These are phyloP conservation scores for Datisca glomerata DNA, from an alignment of 306 rosid species.

Conservation along the genomic window DNA sequence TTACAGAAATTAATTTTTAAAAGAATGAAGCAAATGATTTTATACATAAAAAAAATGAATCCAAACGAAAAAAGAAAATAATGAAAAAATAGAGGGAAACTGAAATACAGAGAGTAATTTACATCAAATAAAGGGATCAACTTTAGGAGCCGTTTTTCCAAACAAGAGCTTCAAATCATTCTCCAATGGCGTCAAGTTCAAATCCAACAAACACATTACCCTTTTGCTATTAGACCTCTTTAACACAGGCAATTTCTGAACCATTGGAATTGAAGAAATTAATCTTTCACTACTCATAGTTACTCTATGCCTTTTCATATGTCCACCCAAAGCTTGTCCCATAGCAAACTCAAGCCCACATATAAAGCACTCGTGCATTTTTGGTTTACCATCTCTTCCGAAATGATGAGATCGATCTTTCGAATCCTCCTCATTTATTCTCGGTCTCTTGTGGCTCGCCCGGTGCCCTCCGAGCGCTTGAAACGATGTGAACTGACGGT, in stretches of 20 bases:
- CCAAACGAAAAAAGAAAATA: no score
- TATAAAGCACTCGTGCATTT: slow-evolving; percentile 46
- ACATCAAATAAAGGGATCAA: slow-evolving; percentile 24
- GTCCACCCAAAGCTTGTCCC: slow-evolving; percentile 92
- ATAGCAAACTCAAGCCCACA: slow-evolving; percentile 56
- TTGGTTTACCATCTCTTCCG: slow-evolving; percentile 13
- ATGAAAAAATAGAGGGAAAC: no score
- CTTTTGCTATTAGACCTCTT: slow-evolving; percentile 42
- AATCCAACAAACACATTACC: slow-evolving; percentile 45
- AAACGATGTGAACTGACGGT: slow-evolving; percentile 57
- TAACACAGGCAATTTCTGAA: slow-evolving; percentile 29
- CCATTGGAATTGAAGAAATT: slow-evolving; percentile 15
- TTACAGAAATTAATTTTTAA: no score
- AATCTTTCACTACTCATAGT: slow-evolving; percentile 6
- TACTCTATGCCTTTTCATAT: slow-evolving; percentile 65
- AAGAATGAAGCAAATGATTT: no score
- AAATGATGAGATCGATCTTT: slow-evolving; percentile 4
- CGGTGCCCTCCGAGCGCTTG: slow-evolving; percentile 94
- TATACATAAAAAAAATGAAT: no score
- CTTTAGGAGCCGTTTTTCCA: slow-evolving; percentile 40
- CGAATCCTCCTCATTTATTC: slow-evolving; percentile 5
- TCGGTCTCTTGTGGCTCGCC: slow-evolving; percentile 60
- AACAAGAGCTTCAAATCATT: slow-evolving; percentile 59
- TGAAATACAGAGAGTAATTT: no score
- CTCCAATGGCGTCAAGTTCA: slow-evolving; percentile 75